Evolutionary conservation across 257 asterid species (phyloP).

Genomic region (Eustoma russellianum): DNA sequence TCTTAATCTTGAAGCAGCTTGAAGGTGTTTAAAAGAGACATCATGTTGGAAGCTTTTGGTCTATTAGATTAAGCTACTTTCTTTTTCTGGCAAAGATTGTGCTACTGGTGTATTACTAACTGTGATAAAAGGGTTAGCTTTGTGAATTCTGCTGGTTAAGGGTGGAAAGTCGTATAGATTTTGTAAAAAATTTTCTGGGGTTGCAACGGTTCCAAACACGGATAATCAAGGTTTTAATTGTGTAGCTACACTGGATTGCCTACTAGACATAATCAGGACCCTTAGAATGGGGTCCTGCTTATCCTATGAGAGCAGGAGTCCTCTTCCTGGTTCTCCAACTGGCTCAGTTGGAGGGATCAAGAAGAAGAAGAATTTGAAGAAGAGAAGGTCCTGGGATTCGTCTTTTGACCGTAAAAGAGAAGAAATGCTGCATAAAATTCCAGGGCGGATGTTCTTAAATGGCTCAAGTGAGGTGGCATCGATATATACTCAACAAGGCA

Average conservation of each 20-base stretch:
- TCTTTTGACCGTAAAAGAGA: conserved; percentile 55
- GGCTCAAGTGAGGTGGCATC: conserved; percentile 84
- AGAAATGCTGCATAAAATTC: conserved; percentile 59
- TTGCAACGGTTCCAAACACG: conserved; percentile 55
- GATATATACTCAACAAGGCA: conserved; percentile 79
- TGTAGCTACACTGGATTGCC: conserved; percentile 83
- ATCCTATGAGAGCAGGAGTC: conserved; percentile 78
- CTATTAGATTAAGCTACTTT: conserved; percentile 4
- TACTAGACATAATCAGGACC: conserved; percentile 81
- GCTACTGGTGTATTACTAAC: background rate
- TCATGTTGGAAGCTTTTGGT: conserved; percentile 6
- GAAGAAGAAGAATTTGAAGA: conserved; percentile 37
- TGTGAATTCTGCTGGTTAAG: conserved; percentile 14
- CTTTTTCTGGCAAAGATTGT: conserved; percentile 5
- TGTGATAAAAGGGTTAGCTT: conserved; percentile 16
- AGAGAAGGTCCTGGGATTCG: conserved; percentile 48
- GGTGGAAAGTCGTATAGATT: conserved; percentile 11
- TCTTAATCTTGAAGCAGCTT: too few relatives aligned
- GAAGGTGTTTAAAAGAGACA: too few relatives aligned
- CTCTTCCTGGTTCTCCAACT: conserved; percentile 57
- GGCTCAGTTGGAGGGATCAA: conserved; percentile 21
- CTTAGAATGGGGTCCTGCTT: conserved; percentile 98
- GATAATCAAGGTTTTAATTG: conserved; percentile 53
- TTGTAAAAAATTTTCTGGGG: conserved; percentile 9
- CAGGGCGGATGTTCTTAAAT: conserved; percentile 70